Evolutionary conservation across 2,329 filamentous ascomycete genomes (phyloP), one percentile per base, ranked within the genome.

Genomic region (Fusarium foetens): DNA sequence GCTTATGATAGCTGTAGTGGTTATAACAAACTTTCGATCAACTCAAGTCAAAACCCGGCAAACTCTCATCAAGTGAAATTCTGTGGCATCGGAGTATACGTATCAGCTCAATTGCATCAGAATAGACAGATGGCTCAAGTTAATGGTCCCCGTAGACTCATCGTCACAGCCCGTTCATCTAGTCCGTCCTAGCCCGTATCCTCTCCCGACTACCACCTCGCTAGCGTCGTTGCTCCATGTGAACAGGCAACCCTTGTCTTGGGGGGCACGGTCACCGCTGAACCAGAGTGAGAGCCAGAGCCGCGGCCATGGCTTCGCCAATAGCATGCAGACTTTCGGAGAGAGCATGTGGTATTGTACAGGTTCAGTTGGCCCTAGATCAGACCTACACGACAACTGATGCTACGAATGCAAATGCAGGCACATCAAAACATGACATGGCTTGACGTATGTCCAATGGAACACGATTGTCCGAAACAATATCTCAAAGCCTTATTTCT

Each of bases 361-460:
- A 72, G 48, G 54, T 71, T 76, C 69, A 77, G 73, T 69, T 75
- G 53, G 64, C 61, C 64, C 51, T 58, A 55, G 64, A 66, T 33
- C 23, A 46, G 59, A 38, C 46, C 46, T 55, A 36, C 54, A 49
- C 27, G 55, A n/a, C 52, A 46, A 66, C 53, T 45, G 38, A 41
- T 66, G 43, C 27, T 57, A 49, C 54, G 43, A 49, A 58, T 49
- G 31, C 23, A 49, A 36, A 48, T 35, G 39, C 41, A 29, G 23
- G 41, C 62, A 53, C 53, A 54, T 41, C 25, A 23, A 55, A 64
- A 36, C 48, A 64, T 58, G 58, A 23, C 36, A 54, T 60, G 57
- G 45, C 61, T 45, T 42, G 62, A 71, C 57, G 38, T 54, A 33
- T 35, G 39, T 33, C 36, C 46, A 54, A 49, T 43, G 43, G 35